phyloP scores from a whole-genome alignment of 2,329 filamentous ascomycete species.

The Cadophora luteo-olivacea region DNA sequence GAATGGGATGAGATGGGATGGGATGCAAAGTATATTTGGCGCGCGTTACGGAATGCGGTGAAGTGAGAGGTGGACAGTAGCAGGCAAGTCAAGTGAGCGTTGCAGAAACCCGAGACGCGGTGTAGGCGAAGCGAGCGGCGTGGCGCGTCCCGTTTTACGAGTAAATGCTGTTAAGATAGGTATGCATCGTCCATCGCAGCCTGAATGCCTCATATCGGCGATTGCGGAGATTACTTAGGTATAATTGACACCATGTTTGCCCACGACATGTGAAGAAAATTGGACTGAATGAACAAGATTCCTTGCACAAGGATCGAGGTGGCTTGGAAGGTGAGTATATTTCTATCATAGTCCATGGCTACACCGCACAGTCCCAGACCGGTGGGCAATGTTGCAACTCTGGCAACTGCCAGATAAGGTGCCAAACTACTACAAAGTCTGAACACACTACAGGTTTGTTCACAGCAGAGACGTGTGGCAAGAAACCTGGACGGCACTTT shows the following conservation, averaged over 20 bases:
- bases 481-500: too few species aligned
- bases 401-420: too few species aligned
- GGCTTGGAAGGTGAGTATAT: too few species aligned
- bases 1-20: background rate
- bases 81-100: too few species aligned
- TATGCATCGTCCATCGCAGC: background rate
- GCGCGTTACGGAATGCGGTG: background rate
- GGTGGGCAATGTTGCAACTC: too few species aligned
- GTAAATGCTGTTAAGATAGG: background rate
- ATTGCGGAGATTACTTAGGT: background rate
- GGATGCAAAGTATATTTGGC: constrained; percentile 6
- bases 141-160: background rate
- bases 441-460: too few species aligned
- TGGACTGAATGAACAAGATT: background rate
- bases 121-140: background rate
- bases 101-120: constrained; percentile 4
- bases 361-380: too few species aligned
- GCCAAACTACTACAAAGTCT: too few species aligned
- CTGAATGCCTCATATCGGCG: background rate
- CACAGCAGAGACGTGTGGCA: too few species aligned
- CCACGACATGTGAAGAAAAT: background rate
- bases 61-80: background rate
- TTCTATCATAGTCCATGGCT: too few species aligned
- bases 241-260: background rate
- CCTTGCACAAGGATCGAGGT: too few species aligned